Conservation (phyloP, 768 basidiomycete species). For the Lentinula lateritia region DNA sequence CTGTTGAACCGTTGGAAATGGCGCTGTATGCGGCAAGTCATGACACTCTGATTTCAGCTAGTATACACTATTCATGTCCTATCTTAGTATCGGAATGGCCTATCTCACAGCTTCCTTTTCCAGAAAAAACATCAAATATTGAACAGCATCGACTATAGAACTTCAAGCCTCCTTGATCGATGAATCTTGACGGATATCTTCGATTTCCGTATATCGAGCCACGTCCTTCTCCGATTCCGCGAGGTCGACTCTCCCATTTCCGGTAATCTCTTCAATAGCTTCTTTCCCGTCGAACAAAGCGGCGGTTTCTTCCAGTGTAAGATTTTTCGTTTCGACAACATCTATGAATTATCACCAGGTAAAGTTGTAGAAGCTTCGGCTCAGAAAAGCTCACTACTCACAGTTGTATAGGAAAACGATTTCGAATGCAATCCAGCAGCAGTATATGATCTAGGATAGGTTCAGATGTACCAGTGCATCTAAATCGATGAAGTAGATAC, state of each 20-base stretch:
- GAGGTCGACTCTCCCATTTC: background rate
- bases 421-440: slow-evolving; percentile 40
- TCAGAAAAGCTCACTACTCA: background rate
- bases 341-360: slow-evolving; percentile 5
- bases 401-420: slow-evolving; percentile 38
- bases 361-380: too few species aligned
- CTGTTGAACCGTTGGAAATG: too few species aligned
- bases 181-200: background rate
- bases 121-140: too few species aligned
- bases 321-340: slow-evolving; percentile 43
- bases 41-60: too few species aligned
- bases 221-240: background rate
- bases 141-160: too few species aligned
- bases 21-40: too few species aligned
- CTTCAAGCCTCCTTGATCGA: background rate
- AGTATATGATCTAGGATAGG: slow-evolving; percentile 34
- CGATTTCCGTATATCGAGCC: background rate
- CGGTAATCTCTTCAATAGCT: slow-evolving; percentile 20
- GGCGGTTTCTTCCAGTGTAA: slow-evolving; percentile 51
- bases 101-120: too few species aligned
- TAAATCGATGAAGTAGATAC: background rate
- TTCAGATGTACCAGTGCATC: background rate
- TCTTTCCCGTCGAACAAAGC: slow-evolving; percentile 51
- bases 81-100: too few species aligned
- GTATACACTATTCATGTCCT: too few species aligned